phyloP scores from a whole-genome alignment of 495 filamentous ascomycete species.

The Penicillium waksmanii region DNA sequence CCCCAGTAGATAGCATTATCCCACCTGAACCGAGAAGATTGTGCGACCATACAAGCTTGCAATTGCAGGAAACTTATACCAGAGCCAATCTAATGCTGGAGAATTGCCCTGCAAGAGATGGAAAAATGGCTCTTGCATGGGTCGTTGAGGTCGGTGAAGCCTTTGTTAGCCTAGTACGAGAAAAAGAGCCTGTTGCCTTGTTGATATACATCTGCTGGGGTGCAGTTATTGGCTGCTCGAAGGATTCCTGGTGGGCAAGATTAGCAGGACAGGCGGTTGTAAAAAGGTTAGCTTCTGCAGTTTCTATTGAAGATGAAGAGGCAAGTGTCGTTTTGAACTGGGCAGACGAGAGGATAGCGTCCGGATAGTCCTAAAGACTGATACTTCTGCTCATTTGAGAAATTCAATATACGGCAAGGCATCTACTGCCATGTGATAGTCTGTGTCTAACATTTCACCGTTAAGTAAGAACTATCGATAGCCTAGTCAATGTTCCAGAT shows the following conservation, averaged over 20 bases:
- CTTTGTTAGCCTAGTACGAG: constrained; percentile 3
- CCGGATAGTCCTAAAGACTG: not conserved
- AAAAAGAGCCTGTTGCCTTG: constrained; percentile 6
- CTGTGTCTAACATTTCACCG: too few relatives aligned
- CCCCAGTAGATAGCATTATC: not conserved
- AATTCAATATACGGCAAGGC: not conserved
- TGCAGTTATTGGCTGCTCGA: not conserved
- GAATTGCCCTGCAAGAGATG: constrained; percentile 1
- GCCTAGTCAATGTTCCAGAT: too few relatives aligned
- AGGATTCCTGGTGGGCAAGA: constrained; percentile 8
- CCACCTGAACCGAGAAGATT: not conserved
- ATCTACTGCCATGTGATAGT: too few relatives aligned
- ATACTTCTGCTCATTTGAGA: not conserved
- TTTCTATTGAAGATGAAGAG: not conserved
- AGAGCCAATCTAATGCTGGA: constrained; percentile 6
- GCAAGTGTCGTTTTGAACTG: not conserved
- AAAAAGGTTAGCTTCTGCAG: not conserved
- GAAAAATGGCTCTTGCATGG: constrained; percentile 9
- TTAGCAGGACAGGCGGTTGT: constrained; percentile 1
- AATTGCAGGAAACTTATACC: not conserved
- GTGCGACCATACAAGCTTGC: not conserved
- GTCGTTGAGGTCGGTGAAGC: constrained; percentile 1
- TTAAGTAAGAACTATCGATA: too few relatives aligned
- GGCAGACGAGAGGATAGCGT: not conserved
- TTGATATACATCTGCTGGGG: constrained; percentile 9